Evolutionary conservation across 768 basidiomycete genomes (phyloP).

Genomic region (Coprinellus micaceus): DNA sequence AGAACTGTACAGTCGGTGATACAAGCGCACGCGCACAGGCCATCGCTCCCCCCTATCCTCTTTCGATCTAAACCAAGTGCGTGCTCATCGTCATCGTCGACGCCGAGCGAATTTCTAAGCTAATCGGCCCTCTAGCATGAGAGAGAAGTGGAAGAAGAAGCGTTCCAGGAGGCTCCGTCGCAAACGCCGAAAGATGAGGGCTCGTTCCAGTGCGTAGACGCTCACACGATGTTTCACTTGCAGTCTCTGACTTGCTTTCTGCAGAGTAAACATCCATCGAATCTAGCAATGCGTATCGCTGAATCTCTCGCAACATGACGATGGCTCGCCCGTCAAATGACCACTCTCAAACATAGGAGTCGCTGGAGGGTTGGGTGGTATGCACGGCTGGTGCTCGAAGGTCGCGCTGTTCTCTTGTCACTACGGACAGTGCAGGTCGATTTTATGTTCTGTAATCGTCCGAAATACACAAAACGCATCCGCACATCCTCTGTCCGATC

Average conservation of each 20-base stretch:
- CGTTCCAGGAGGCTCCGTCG: constrained; percentile 88
- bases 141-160: constrained; percentile 98
- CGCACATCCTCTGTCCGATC: background rate
- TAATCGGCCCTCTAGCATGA: constrained; percentile 51
- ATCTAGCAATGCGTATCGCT: background rate
- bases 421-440: constrained; percentile 1
- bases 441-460: background rate
- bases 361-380: background rate
- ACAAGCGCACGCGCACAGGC: constrained; percentile 4
- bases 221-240: background rate
- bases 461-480: background rate
- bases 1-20: constrained; percentile 42
- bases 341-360: background rate
- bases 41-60: constrained; percentile 6
- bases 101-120: background rate
- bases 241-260: background rate
- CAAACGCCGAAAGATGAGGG: constrained; percentile 95
- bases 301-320: background rate
- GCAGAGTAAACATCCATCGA: constrained; percentile 36
- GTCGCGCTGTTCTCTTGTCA: background rate
- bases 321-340: background rate
- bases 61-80: constrained; percentile 29
- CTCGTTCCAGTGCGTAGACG: constrained; percentile 77
- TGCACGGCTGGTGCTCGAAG: background rate
- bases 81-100: constrained; percentile 8